Percentiles rank a stretch among this genome's conserved stretches.
phyloP scores from a whole-genome alignment of 495 filamentous ascomycete species.

The Hyaloscypha variabilis region DNA sequence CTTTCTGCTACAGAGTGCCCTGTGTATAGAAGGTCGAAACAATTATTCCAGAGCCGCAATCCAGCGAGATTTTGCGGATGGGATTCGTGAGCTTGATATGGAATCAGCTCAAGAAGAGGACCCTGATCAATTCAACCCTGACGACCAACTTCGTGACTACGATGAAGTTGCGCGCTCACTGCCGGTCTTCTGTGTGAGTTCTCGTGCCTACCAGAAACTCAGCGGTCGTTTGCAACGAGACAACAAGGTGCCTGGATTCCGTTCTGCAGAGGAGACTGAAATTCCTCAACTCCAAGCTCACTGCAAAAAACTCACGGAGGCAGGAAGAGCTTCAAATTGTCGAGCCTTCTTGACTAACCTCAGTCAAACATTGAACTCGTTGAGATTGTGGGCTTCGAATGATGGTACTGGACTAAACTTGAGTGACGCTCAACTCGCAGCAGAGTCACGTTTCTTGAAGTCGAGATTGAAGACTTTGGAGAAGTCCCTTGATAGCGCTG shows the following conservation, averaged over 20 bases:
- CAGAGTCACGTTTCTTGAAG: constrained; percentile 44
- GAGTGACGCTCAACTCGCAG: constrained; percentile 40
- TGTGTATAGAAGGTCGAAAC: constrained; percentile 22
- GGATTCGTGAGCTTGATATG: constrained; percentile 23
- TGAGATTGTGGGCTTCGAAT: constrained; percentile 54
- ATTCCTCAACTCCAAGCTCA: constrained; percentile 60
- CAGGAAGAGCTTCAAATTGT: constrained; percentile 43
- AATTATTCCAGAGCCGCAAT: constrained; percentile 19
- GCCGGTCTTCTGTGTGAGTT: constrained; percentile 65
- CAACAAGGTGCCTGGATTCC: constrained; percentile 48
- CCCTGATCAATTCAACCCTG: constrained; percentile 10
- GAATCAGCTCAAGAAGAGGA: constrained; percentile 24
- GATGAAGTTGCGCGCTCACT: constrained; percentile 51
- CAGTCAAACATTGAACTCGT: constrained; percentile 49
- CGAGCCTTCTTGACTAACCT: constrained; percentile 51
- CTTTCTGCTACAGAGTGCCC: no score
- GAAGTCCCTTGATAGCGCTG: constrained; percentile 42
- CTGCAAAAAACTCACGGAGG: constrained; percentile 55
- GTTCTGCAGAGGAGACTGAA: constrained; percentile 44
- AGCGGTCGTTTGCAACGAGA: constrained; percentile 54
- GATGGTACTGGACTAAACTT: constrained; percentile 45
- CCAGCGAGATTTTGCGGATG: constrained; percentile 22
- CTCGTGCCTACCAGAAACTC: constrained; percentile 60
- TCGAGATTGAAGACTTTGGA: constrained; percentile 47
- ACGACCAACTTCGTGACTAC: constrained; percentile 51